Conservation (phyloP, 1,284 basidiomycete species). For the Ganoderma resinaceum region DNA sequence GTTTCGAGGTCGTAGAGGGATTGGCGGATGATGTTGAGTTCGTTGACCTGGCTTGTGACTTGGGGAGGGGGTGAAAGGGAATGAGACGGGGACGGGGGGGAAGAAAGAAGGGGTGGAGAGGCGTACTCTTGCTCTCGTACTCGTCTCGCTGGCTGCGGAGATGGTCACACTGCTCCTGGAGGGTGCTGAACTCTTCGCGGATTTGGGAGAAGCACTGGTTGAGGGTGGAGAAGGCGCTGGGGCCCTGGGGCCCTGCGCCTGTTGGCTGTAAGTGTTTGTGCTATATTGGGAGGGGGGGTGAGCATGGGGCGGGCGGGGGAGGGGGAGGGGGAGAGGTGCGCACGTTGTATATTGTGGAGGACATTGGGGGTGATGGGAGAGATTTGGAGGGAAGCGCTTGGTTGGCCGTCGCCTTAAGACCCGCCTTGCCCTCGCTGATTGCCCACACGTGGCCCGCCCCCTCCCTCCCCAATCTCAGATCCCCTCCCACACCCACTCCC, state of each 20-base stretch:
- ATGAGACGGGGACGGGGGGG: constrained; percentile 5
- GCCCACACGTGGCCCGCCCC: constrained; percentile 24
- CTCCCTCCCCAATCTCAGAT: constrained; percentile 29
- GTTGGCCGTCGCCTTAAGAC: constrained; percentile 31
- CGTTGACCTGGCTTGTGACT: constrained; percentile 78
- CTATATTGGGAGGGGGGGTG: constrained; percentile 43
- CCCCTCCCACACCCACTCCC: constrained; percentile 24
- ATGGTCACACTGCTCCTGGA: constrained; percentile 72
- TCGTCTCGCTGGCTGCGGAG: constrained; percentile 88
- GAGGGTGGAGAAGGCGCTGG: constrained; percentile 56
- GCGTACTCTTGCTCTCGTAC: constrained; percentile 85
- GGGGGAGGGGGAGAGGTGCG: constrained; percentile 25
- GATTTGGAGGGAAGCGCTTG: constrained; percentile 32
- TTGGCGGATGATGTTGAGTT: constrained; percentile 76
- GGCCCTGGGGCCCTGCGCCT: constrained; percentile 52
- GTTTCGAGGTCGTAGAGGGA: constrained; percentile 82
- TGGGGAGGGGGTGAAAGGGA: constrained; percentile 11
- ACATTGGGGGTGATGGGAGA: constrained; percentile 36
- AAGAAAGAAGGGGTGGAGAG: constrained; percentile 8
- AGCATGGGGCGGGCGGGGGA: constrained; percentile 6
- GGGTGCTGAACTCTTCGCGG: constrained; percentile 85
- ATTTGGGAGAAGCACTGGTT: constrained; percentile 86
- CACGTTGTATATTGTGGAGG: constrained; percentile 47
- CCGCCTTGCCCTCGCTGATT: constrained; percentile 29
- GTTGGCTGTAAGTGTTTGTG: constrained; percentile 73